Percentiles rank a stretch among this genome's conserved stretches.
Evolutionary conservation across 2,329 filamentous ascomycete genomes (phyloP).

Genomic region (Metarhizium guizhouense): DNA sequence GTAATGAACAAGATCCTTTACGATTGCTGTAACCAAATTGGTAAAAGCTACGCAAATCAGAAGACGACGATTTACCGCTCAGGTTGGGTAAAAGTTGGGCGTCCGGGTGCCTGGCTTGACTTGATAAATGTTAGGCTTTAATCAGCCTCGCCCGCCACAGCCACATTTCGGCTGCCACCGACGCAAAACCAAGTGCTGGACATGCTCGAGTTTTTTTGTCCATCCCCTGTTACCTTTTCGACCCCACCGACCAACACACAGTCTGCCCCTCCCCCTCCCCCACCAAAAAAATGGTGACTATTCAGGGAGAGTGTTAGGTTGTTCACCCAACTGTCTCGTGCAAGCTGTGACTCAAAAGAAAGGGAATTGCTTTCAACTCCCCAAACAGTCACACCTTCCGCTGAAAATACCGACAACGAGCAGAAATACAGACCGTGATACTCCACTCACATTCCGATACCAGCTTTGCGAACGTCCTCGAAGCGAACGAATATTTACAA

Average conservation of each 20-base stretch:
- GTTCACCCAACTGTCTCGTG: background rate
- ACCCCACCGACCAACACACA: background rate
- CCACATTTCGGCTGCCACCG: background rate
- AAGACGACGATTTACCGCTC: background rate
- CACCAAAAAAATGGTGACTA: background rate
- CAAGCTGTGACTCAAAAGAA: background rate
- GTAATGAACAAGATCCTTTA: background rate
- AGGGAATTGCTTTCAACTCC: background rate
- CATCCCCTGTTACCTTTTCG: background rate
- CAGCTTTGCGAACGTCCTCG: background rate
- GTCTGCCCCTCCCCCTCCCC: background rate
- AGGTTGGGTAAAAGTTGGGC: too few species aligned
- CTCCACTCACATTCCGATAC: background rate
- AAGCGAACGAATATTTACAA: constrained; percentile 8
- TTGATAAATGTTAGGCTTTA: too few species aligned
- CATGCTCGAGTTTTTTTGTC: background rate
- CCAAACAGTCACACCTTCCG: background rate
- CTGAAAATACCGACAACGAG: background rate
- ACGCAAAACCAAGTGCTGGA: background rate
- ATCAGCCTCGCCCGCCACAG: background rate
- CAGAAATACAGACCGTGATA: background rate
- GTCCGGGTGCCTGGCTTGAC: too few species aligned
- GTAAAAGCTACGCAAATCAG: background rate
- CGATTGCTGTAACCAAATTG: background rate
- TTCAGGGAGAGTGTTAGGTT: background rate